Base-by-base conservation (phyloP, 192 early-diverging fungal species). In the Linnemannia schmuckeri region DNA sequence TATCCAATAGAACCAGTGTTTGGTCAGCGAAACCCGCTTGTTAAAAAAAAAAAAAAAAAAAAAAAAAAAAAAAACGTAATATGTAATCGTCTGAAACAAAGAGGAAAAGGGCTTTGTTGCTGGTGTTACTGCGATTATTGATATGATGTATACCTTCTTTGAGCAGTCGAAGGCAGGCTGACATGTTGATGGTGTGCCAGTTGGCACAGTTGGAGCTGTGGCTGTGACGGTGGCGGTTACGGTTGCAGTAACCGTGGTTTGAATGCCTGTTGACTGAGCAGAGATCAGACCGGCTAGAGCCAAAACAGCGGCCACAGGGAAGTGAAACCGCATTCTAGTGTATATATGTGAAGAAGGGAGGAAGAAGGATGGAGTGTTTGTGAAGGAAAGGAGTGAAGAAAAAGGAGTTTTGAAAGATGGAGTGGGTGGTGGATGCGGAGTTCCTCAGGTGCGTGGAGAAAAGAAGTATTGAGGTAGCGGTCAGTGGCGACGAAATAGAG, bases 161-260 rank as follows among this genome's bases (percentile, higher is more conserved):
- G 84, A 72, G 17, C 84, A 86, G 69, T 86, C 79, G 55, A 77
- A 86, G 41, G 77, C 66, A n/a, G 84, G 75, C 8, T 49, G 41
- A 42, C 84, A 86, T 4, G 63, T 55, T 38, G 69, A 55, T 33
- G 77, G 74, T 0, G 77, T 37, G 17, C 55, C 42, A 27, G 73
- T 52, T 22, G 84, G 75, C 18, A 63, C 35, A 9, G 70, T 68
- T 4, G 83, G 63, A 9, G 74, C 40, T 10, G 49, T 69, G 18
- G 15, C 57, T 42, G 82, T 72, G 6, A 57, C 37, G 18, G 82
- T 72, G 6, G 71, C 37, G 18, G 82, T 83, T 33, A 38, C 40
- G 18, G 75, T 82, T 22, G 66, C 24, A 10, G 57, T 61, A 38
- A 41, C 24, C 6, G 69, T 24, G n/a, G 49, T 17, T 52, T 52